phyloP scores from a whole-genome alignment of 225 moss, liverwort and hornwort genomes.

The Rhytidiadelphus loreus region DNA sequence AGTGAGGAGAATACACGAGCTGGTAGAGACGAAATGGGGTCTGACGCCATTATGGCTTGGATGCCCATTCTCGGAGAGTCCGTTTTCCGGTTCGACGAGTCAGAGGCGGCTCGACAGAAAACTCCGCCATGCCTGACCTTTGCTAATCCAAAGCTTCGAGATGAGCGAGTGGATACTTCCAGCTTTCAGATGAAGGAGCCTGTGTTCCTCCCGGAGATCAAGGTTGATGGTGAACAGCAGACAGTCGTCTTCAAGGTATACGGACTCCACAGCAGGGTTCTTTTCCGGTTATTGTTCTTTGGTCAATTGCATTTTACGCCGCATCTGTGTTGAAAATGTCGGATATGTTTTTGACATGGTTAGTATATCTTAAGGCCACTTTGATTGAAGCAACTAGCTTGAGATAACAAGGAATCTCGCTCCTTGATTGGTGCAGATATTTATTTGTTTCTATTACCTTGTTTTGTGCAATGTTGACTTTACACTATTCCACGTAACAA shows the following conservation, averaged over 20 bases:
- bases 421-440: not conserved
- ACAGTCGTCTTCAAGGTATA: slow-evolving; percentile 47
- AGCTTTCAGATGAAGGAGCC: slow-evolving; percentile 14
- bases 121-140: slow-evolving; percentile 58
- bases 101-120: slow-evolving; percentile 33
- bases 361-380: not conserved
- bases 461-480: not conserved
- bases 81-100: slow-evolving; percentile 73
- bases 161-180: slow-evolving; percentile 10
- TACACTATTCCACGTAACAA: not conserved
- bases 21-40: slow-evolving; percentile 6
- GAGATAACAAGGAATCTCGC: not conserved
- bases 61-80: slow-evolving; percentile 56
- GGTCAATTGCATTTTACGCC: not conserved
- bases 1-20: not conserved
- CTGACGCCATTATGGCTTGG: slow-evolving; percentile 19
- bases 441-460: not conserved
- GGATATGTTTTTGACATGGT: not conserved
- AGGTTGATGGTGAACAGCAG: slow-evolving; percentile 42
- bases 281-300: not conserved
- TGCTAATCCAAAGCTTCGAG: slow-evolving; percentile 38
- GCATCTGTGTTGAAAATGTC: not conserved
- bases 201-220: slow-evolving; percentile 31
- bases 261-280: not conserved
- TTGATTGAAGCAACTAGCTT: not conserved